Evolutionary conservation across 1,139 yeast species (phyloP).

Genomic region (Protomyces arabidopsidicola): DNA sequence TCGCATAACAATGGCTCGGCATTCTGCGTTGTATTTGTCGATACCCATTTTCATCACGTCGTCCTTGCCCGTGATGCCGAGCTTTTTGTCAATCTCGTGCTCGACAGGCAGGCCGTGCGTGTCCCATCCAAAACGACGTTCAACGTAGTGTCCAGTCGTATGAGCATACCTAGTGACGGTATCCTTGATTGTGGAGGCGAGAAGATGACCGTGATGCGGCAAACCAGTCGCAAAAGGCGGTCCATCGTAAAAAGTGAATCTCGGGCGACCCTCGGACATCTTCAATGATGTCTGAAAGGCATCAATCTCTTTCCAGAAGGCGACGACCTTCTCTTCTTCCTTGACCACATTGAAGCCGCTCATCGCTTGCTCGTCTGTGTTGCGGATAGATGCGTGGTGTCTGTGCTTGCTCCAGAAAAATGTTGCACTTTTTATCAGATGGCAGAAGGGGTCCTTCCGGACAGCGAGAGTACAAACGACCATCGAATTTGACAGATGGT

Average conservation of each 20-base stretch:
- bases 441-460: too few species aligned
- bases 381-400: too few species aligned
- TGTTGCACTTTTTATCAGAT: too few species aligned
- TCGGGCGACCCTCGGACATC: slow-evolving; percentile 77
- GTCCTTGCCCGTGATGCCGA: slow-evolving; percentile 86
- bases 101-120: slow-evolving; percentile 98
- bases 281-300: slow-evolving; percentile 87
- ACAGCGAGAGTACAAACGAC: too few species aligned
- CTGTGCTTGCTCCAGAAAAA: too few species aligned
- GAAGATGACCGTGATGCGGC: slow-evolving; percentile 96
- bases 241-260: slow-evolving; percentile 93
- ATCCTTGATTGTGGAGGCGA: slow-evolving; percentile 84
- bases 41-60: slow-evolving; percentile 81
- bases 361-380: background rate
- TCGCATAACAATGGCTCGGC: slow-evolving; percentile 95
- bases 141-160: slow-evolving; percentile 94
- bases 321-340: slow-evolving; percentile 78
- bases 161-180: slow-evolving; percentile 96
- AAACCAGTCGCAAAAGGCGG: slow-evolving; percentile 96
- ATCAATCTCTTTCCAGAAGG: slow-evolving; percentile 81
- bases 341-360: slow-evolving; percentile 57
- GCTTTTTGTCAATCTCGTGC: slow-evolving; percentile 95
- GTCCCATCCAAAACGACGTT: slow-evolving; percentile 99
- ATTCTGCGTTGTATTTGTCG: slow-evolving; percentile 86
- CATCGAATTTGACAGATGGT: too few species aligned